Evolutionary conservation across 768 basidiomycete species (phyloP), one percentile per base, ranked within the genome.

Genomic region (Kwoniella pini): DNA sequence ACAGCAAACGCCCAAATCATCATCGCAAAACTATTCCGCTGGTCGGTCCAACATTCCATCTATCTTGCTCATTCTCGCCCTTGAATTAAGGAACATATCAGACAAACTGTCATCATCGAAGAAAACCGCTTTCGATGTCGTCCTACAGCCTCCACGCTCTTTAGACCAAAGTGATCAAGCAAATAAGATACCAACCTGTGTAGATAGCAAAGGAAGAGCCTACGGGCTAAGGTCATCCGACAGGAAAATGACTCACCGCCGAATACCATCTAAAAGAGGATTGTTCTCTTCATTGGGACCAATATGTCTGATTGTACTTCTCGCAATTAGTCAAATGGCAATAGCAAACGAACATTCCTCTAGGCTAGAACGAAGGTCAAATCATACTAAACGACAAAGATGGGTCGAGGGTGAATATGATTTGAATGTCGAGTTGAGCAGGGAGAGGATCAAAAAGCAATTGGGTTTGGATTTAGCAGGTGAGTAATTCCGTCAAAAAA

Each of bases 361-460:
- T 12, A 50, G 48, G 19, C 19, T 50, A 30, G 48, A 50, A n/a
- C 30, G 48, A 22, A 50, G 30, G 19, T 50, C n/a, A 30, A 50
- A 50, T 50, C 48, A 50, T 33, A 50, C 48, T n/a, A 50, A 33
- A 31, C 21, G 48, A n/a, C 48, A 50, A 13, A 50, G 48, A 31
- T 50, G 27, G 48, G 17, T 15, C 1, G 15, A 3, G 4, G 30
- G 15, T 4, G 48, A 50, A 31, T 19, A 50, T 31, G 48, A 36
- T 31, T 13, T 50, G 48, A 26, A 46, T 15, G 15, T 26, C 27
- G 22, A 46, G 26, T 46, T 13, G 21, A 33, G 28, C 22, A 33
- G 48, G 30, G 30, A 30, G 21, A 30, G 48, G 30, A 33, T 50
- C 13, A 50, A 33, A 9, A 50, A 50, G 12, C 48, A 50, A 2